Percentiles rank a stretch among this genome's conserved stretches.
Conservation (phyloP, 2,329 filamentous ascomycete species). For the Aspergillus arachidicola region DNA sequence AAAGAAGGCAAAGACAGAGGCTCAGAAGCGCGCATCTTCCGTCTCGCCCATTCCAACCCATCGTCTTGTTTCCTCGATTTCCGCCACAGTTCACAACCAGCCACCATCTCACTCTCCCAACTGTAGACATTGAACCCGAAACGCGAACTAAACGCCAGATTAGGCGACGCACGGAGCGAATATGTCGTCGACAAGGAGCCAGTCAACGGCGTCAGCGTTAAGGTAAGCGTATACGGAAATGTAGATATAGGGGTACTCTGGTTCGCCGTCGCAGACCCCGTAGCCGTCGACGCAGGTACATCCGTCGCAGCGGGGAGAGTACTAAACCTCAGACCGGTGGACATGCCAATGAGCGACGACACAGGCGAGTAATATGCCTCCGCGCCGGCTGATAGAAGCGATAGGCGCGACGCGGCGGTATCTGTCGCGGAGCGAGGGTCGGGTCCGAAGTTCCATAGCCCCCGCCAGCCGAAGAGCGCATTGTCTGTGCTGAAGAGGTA, state of each 20-base stretch:
- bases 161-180: constrained; percentile 80
- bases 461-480: constrained; percentile 80
- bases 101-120: constrained; percentile 90
- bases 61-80: constrained; percentile 48
- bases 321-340: constrained; percentile 83
- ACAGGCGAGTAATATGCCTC: constrained; percentile 95
- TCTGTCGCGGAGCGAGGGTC: constrained; percentile 48
- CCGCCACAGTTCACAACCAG: constrained; percentile 93
- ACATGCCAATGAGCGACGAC: constrained; percentile 92
- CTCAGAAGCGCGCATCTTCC: constrained; percentile 36
- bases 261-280: constrained; percentile 23
- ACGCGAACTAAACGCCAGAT: constrained; percentile 82
- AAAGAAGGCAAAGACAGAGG: constrained; percentile 18
- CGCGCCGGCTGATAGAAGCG: constrained; percentile 85
- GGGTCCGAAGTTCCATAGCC: constrained; percentile 90
- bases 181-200: constrained; percentile 91
- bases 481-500: constrained; percentile 92
- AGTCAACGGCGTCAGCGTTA: constrained; percentile 93
- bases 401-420: constrained; percentile 62
- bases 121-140: constrained; percentile 99
- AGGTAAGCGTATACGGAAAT: constrained; percentile 88
- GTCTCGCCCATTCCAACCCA: constrained; percentile 46
- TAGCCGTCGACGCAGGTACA: constrained; percentile 15
- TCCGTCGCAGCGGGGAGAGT: constrained; percentile 67
- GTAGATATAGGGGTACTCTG: constrained; percentile 57